These are phyloP conservation scores for Arthrinium puccinioides DNA, from an alignment of 2,329 filamentous ascomycete genomes.

Conservation along the genomic window DNA sequence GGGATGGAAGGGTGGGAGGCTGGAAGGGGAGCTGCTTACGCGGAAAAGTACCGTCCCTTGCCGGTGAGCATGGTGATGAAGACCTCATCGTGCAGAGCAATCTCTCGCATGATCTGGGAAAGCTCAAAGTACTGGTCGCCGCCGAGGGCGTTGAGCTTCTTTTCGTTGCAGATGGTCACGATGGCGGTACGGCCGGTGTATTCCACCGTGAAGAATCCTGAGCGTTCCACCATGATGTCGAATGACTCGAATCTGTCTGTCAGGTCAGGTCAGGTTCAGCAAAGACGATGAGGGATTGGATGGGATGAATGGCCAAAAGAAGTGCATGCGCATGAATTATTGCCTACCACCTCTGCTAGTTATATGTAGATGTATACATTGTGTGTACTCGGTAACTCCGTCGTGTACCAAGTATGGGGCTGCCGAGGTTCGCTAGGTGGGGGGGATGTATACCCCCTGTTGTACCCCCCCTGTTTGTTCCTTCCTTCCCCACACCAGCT, in stretches of 20 bases:
- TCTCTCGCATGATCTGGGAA: constrained; percentile 63
- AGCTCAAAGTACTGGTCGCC: constrained; percentile 71
- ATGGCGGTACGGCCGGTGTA: constrained; percentile 67
- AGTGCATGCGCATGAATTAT: too few relatives aligned
- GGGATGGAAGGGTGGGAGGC: not conserved
- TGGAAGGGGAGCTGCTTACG: constrained; percentile 48
- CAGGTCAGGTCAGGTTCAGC: too few relatives aligned
- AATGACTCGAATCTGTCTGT: not conserved
- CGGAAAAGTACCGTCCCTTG: constrained; percentile 80
- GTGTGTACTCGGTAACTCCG: too few relatives aligned
- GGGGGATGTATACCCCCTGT: too few relatives aligned
- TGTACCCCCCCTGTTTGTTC: too few relatives aligned
- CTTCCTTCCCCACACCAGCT: too few relatives aligned
- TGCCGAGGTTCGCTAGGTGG: too few relatives aligned
- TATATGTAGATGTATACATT: too few relatives aligned
- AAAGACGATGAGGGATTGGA: too few relatives aligned
- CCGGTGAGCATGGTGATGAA: constrained; percentile 79
- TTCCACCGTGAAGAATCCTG: constrained; percentile 41
- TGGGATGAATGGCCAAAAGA: too few relatives aligned
- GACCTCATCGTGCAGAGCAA: constrained; percentile 73
- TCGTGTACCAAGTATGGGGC: too few relatives aligned
- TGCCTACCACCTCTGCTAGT: too few relatives aligned
- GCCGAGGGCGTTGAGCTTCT: constrained; percentile 81
- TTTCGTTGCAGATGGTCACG: constrained; percentile 77
- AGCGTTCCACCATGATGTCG: constrained; percentile 30